phyloP scores from a whole-genome alignment of 345 rosid genomes.

The Pistacia atlantica region DNA sequence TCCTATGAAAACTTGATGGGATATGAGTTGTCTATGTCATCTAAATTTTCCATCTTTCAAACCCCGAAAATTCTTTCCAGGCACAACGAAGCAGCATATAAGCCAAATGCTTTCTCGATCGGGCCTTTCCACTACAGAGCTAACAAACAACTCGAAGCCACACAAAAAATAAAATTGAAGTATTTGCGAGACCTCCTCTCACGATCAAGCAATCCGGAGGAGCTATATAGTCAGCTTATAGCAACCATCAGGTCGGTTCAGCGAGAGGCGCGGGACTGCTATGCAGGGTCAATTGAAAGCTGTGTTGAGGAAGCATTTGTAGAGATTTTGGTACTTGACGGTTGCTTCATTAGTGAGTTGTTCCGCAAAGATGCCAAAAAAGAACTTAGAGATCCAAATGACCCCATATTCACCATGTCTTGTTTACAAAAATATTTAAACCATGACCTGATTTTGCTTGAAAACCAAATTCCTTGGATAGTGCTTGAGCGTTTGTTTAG shows the following conservation, averaged over 20 bases:
- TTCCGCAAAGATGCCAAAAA: constrained; percentile 12
- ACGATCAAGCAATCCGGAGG: not conserved
- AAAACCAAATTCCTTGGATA: constrained; percentile 34
- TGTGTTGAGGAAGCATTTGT: not conserved
- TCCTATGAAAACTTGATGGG: constrained; percentile 19
- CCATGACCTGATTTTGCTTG: constrained; percentile 40
- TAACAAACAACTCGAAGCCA: not conserved
- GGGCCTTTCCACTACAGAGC: constrained; percentile 30
- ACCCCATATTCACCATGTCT: constrained; percentile 28
- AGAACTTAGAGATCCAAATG: not conserved
- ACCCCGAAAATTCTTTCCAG: constrained; percentile 24
- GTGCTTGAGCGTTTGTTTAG: constrained; percentile 32
- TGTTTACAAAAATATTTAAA: constrained; percentile 15
- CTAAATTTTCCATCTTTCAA: constrained; percentile 25
- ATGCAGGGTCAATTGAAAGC: constrained; percentile 7
- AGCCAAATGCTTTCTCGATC: constrained; percentile 31
- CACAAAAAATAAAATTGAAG: constrained; percentile 26
- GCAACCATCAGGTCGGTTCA: constrained; percentile 2
- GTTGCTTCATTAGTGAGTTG: constrained; percentile 35
- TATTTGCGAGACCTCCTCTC: constrained; percentile 24
- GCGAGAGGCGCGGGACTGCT: constrained; percentile 24
- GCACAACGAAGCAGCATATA: constrained; percentile 26
- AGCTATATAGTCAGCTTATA: not conserved
- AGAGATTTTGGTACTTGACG: constrained; percentile 31
- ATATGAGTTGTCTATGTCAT: constrained; percentile 2